Evolutionary conservation across 768 basidiomycete species (phyloP), one percentile per base, ranked within the genome.

Genomic region (Auriculariales sp.): DNA sequence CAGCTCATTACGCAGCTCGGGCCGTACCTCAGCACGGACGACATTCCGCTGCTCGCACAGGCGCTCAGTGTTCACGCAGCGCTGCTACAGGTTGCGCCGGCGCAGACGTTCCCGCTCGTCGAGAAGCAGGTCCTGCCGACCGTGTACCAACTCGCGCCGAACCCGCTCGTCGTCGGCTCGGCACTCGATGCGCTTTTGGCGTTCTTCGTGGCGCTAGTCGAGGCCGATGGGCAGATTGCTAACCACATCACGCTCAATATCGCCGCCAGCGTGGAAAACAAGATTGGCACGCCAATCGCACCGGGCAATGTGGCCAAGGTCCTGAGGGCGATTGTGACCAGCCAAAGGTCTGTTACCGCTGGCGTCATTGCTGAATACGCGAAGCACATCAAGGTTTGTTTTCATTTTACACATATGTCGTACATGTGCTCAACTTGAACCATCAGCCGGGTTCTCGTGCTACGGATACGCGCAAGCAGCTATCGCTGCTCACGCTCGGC

Each of bases 401-500:
- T n/a, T 30, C 12, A 28, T 24, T 56, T 3, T 31, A 51, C 44
- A 3, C 28, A 27, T 51, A 25, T 31, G 3, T 12, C 30, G 22
- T 47, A n/a, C 27, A 52, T 27, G 29, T 19, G 28, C 22, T 12
- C 19, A 46, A 47, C 30, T 52, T 77, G 72, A 69, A 70, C 46
- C 34, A 9, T 14, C 27, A 51, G 46, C 15, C 51, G 6, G 46
- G 48, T 15, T 42, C 53, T 31, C 66, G 68, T 61, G 74, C 81
- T 5, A 78, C 77, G 54, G 65, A 83, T 15, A 71, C 77, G 1
- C 70, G 81, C 33, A 72, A 89, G 5, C 81, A 90, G 28, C 74
- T 99, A 22, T 86, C 89, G 56, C 70, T 98, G 49, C 70, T 95
- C 12, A 83, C 90, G 33, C 71, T 98, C 46, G 95, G 95, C 44